Evolutionary conservation across 106 monocot genomes (phyloP).

Genomic region (Gastrodia elata): DNA sequence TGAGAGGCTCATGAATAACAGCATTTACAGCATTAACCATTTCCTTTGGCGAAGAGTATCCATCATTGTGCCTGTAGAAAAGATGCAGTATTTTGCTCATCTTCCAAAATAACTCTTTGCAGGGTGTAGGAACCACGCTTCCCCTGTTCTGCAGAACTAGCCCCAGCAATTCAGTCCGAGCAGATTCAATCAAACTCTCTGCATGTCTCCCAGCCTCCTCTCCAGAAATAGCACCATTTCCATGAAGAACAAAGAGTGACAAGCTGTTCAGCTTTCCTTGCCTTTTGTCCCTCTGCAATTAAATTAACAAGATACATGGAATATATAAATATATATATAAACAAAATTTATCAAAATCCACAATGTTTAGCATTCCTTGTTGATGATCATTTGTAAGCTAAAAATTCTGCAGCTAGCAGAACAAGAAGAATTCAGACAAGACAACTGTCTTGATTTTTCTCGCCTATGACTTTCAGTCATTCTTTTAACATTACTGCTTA

Average conservation of each 20-base stretch:
- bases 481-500: too few relatives aligned
- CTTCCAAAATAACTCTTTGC: slow-evolving; percentile 95
- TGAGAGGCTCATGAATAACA: slow-evolving; percentile 58
- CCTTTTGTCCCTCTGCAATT: slow-evolving; percentile 53
- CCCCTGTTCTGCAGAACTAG: slow-evolving; percentile 42
- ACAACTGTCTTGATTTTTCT: too few relatives aligned
- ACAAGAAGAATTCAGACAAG: too few relatives aligned
- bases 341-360: too few relatives aligned
- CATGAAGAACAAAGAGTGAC: slow-evolving; percentile 33
- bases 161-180: slow-evolving; percentile 52
- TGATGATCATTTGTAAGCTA: too few relatives aligned
- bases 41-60: slow-evolving; percentile 72
- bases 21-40: slow-evolving; percentile 67
- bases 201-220: slow-evolving; percentile 45
- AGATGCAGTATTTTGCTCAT: slow-evolving; percentile 56
- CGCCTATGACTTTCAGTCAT: too few relatives aligned
- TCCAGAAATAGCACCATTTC: slow-evolving; percentile 27
- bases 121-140: slow-evolving; percentile 57
- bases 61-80: slow-evolving; percentile 65
- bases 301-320: too few relatives aligned
- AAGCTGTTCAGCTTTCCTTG: slow-evolving; percentile 75
- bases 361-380: too few relatives aligned
- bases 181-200: slow-evolving; percentile 16
- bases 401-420: too few relatives aligned
- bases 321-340: too few relatives aligned